Evolutionary conservation across 2,329 filamentous ascomycete genomes (phyloP).

Genomic region (Neonectria hederae): DNA sequence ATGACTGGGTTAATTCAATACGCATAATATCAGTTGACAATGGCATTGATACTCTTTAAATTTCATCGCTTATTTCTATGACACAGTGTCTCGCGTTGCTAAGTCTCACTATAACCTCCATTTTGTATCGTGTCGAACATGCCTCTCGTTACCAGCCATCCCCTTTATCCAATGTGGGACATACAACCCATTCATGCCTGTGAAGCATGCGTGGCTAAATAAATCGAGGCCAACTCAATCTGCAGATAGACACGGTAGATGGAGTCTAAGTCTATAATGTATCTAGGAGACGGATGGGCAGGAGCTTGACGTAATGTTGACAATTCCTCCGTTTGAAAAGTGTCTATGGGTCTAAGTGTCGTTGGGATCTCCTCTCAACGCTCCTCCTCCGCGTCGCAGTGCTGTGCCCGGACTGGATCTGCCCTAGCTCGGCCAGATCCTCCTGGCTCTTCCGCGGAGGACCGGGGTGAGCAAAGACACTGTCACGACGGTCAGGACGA

Average conservation of each 20-base stretch:
- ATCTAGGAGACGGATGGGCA: background rate
- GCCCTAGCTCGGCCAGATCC: slow-evolving; percentile 48
- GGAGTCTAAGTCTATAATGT: background rate
- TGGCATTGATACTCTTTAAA: background rate
- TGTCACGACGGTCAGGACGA: slow-evolving; percentile 30
- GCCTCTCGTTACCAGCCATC: background rate
- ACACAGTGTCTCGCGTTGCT: no score
- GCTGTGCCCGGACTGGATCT: slow-evolving; percentile 42
- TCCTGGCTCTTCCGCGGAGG: slow-evolving; percentile 46
- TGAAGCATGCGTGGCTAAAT: slow-evolving; percentile 3
- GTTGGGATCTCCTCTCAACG: slow-evolving; percentile 34
- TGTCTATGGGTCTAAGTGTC: slow-evolving; percentile 20
- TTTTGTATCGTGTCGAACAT: background rate
- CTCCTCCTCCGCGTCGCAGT: slow-evolving; percentile 44
- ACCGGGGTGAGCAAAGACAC: slow-evolving; percentile 41
- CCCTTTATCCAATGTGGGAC: background rate
- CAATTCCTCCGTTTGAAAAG: background rate
- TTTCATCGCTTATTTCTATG: background rate
- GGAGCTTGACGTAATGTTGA: background rate
- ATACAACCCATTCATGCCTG: background rate
- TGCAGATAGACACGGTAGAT: background rate
- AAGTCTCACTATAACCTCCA: background rate
- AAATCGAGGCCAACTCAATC: background rate
- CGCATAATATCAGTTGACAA: background rate
- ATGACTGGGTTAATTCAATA: background rate